phyloP scores from a whole-genome alignment of 257 asterid genomes.

The Gentiana macrophylla region DNA sequence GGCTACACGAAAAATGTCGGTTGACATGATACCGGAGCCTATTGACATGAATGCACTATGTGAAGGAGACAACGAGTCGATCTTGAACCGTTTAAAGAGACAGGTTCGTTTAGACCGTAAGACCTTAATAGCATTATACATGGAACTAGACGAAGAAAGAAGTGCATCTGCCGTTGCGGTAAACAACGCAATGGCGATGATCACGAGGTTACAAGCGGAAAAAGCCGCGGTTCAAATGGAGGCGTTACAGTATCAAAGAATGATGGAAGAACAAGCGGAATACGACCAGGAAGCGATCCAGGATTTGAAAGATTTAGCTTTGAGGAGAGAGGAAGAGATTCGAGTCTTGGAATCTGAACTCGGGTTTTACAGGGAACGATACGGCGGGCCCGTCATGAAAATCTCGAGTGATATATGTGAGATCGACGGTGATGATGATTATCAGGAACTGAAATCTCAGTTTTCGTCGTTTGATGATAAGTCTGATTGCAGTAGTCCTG shows the following conservation, averaged over 20 bases:
- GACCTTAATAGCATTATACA: constrained; percentile 58
- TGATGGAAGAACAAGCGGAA: constrained; percentile 98
- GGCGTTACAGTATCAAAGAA: constrained; percentile 89
- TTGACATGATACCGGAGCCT: constrained; percentile 29
- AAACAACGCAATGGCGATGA: constrained; percentile 98
- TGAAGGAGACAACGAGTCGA: constrained; percentile 34
- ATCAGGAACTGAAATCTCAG: constrained; percentile 48
- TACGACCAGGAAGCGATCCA: constrained; percentile 76
- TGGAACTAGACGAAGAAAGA: constrained; percentile 92
- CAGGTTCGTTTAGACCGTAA: constrained; percentile 61
- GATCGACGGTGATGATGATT: constrained; percentile 58
- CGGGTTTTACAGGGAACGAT: constrained; percentile 42
- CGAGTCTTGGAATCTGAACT: constrained; percentile 51
- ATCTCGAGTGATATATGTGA: constrained; percentile 63
- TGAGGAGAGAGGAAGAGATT: constrained; percentile 55
- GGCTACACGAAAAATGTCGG: constrained; percentile 19
- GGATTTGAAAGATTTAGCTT: constrained; percentile 45
- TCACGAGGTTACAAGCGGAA: constrained; percentile 83
- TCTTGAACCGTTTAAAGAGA: constrained; percentile 23
- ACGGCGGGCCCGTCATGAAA: constrained; percentile 43
- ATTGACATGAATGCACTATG: constrained; percentile 23
- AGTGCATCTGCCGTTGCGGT: constrained; percentile 96
- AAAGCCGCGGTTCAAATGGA: constrained; percentile 98
- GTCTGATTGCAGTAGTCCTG: constrained; percentile 36
- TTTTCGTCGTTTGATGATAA: constrained; percentile 31